Base-by-base conservation (phyloP, 2,329 filamentous ascomycete genomes). In the Coccinonectria pachysandricola region DNA sequence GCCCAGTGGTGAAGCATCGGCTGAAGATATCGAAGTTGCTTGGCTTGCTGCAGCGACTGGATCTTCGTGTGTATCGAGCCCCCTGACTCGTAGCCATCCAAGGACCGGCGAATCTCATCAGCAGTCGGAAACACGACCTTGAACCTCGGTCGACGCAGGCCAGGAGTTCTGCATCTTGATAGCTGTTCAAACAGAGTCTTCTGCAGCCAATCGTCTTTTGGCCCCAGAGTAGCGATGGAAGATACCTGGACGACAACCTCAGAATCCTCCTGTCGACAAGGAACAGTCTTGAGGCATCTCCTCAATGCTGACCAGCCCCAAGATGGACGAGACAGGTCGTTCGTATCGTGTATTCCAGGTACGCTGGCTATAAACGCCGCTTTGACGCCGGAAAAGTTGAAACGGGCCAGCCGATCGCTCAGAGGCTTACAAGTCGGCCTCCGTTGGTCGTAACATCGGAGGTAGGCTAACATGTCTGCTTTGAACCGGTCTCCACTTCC, bases 31-130 rank as follows among this genome's bases (percentile, higher is more conserved):
- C 66, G 54, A 1, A 92, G 60, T 50, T 93, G 86, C 37, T 79
- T 83, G 15, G 66, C 60, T 44, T 92, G 84, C 10, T 78, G 65
- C 3, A 65, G 40, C 2, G 75, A 82, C 39, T 82, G 69, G 2
- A 76, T 71, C 47, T 85, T 91, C 43, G 76, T 83, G 46, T 93
- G 85, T 30, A 94, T 91, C 0, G 84, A 88, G 2, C 56, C 68
- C 0, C 86, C 86, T 0, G 83, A 83, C 3, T 45, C 53, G 46
- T 93, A 93, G 5, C 86, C 86, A 43, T 86, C 79, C 0, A 93
- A 50, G 0, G 79, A 87, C 20, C 60, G 61, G 10, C 83, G 71
- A 31, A 94, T 80, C 48, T 93, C 84, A 27, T 81, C 68, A 0
- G 79, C 62, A 0, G 84, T 88, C 0, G 86, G 86, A 40, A 88